Base-by-base conservation (phyloP, 257 asterid species). In the Prunella vulgaris region DNA sequence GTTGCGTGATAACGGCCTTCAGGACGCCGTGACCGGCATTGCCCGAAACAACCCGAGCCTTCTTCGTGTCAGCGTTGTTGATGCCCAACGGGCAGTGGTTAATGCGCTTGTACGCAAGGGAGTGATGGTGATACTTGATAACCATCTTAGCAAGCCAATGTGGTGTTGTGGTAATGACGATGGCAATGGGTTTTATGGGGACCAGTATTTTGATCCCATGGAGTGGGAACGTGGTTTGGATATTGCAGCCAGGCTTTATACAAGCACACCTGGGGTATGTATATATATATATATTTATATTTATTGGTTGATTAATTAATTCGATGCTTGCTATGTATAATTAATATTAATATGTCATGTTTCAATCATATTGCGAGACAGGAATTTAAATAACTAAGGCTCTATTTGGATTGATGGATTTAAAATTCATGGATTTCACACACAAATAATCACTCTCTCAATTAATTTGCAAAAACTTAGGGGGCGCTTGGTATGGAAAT, bases 181-280 rank as follows among this genome's bases (percentile, higher is more conserved):
- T 15, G 96, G 88, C 0, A 86, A 86, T 69, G 97, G 95, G 3
- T 90, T 90, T 42, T 90, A 86, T 22, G 96, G 96, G 0, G 95
- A 90, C 22, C 58, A 35, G 2, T 48, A 61, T 49, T 88, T 90
- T 17, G 77, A 76, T 37, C 89, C 93, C 0, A 21, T 7, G 0
- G 95, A 88, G 42, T 90, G 96, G 97, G 0, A 81, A 27, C 72
- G 62, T 35, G 94, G 92, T 9, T 64, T 88, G 21, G n/a, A 59
- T 0, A 13, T 60, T 0, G 97, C 81, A 1, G 95, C 93, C 0
- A 70, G 28, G n/a, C 9, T 57, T 4, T 88, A 82, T 61, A 83
- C 75, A 60, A 76, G 71, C 17, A 69, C 18, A 24, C 71, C 84
- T 1, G 78, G 60, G 78, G 92, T 87, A 59, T 35, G 84, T 67